Evolutionary conservation across 441 rosid species (phyloP).

Genomic region (Corymbia citriodora): DNA sequence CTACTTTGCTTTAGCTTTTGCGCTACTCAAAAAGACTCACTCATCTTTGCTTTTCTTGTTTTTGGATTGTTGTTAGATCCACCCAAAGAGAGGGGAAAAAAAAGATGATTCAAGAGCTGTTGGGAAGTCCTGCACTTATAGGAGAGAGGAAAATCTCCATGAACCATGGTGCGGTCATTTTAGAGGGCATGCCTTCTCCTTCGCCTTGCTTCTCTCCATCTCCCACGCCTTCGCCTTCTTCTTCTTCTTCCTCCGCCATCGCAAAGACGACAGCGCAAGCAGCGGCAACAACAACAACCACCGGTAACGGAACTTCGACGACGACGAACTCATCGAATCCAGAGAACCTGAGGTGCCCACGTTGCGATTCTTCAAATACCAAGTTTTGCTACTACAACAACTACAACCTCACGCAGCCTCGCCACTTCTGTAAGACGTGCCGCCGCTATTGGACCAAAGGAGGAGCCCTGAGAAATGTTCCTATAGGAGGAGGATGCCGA

Average conservation of each 20-base stretch:
- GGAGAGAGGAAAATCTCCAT: slow-evolving; percentile 42
- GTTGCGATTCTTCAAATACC: slow-evolving; percentile 72
- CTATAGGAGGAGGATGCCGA: slow-evolving; percentile 79
- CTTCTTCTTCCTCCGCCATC: slow-evolving; percentile 10
- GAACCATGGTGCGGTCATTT: slow-evolving; percentile 21
- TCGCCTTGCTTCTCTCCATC: slow-evolving; percentile 31
- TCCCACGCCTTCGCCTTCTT: slow-evolving; percentile 25
- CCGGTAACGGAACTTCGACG: slow-evolving; percentile 1
- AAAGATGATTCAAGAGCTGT: slow-evolving; percentile 70
- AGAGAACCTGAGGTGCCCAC: slow-evolving; percentile 52
- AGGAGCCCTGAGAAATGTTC: slow-evolving; percentile 65
- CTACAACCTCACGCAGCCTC: slow-evolving; percentile 81
- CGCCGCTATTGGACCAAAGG: slow-evolving; percentile 88
- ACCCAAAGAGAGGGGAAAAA: slow-evolving; percentile 1
- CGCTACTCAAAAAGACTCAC: slow-evolving; percentile 30
- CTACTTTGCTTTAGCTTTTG: slow-evolving; percentile 7
- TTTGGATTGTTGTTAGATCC: slow-evolving; percentile 63
- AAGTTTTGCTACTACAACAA: slow-evolving; percentile 85
- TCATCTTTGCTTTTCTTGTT: slow-evolving; percentile 39
- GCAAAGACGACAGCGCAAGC: not conserved
- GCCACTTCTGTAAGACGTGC: slow-evolving; percentile 82
- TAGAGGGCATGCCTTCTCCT: slow-evolving; percentile 35
- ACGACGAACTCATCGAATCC: slow-evolving; percentile 31
- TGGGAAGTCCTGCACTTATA: slow-evolving; percentile 43
- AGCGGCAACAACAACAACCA: not conserved